Evolutionary conservation across 179 eudicot genomes (phyloP).

Genomic region (Kewa caespitosa): DNA sequence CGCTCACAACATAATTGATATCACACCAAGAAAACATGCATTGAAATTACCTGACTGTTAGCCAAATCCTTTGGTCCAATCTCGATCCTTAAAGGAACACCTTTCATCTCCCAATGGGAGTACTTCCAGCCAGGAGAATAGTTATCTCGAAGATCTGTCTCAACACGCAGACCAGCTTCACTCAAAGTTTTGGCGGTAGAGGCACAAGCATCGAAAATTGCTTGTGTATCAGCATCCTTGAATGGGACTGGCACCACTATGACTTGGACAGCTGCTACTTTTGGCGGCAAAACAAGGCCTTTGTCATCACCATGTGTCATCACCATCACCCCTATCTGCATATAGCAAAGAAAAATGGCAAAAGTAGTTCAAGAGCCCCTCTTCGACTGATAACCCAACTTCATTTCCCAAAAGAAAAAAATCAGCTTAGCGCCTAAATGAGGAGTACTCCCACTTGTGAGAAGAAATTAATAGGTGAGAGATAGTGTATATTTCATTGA

Average conservation of each 20-base stretch:
- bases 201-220: constrained; percentile 72
- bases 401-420: too few relatives aligned
- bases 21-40: neutral
- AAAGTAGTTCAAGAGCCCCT: too few relatives aligned
- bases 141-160: constrained; percentile 86
- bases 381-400: too few relatives aligned
- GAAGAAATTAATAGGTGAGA: too few relatives aligned
- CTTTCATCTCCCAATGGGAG: constrained; percentile 99
- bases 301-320: constrained; percentile 98
- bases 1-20: constrained; percentile 1
- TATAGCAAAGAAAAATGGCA: constrained; percentile 1
- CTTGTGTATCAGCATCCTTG: constrained; percentile 80
- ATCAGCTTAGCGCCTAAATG: too few relatives aligned
- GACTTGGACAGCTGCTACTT: constrained; percentile 82
- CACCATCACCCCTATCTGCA: constrained; percentile 97
- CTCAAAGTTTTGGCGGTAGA: constrained; percentile 47
- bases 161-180: constrained; percentile 76
- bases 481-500: too few relatives aligned
- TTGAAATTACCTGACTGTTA: constrained; percentile 32
- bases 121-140: constrained; percentile 99
- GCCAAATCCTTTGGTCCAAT: constrained; percentile 49
- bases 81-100: constrained; percentile 90
- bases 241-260: constrained; percentile 95
- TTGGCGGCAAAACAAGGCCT: constrained; percentile 92
- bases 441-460: too few relatives aligned